A percentile compares a stretch with the other conserved stretches of the same genome.
These are phyloP conservation scores for Amphirosellinia nigrospora DNA, from an alignment of 495 filamentous ascomycete genomes.

Conservation along the genomic window DNA sequence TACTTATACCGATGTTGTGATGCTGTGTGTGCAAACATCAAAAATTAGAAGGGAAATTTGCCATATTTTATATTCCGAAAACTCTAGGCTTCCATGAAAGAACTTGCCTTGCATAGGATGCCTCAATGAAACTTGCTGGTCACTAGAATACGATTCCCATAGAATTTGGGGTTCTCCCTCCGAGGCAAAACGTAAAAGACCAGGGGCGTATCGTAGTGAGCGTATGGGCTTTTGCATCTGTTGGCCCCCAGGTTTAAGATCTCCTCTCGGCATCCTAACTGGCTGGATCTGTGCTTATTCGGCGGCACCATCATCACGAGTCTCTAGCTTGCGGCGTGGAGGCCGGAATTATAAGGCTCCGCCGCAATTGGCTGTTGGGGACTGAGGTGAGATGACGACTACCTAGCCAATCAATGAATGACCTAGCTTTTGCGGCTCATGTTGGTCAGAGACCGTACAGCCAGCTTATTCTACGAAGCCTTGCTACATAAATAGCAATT, in stretches of 20 bases:
- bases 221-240: not conserved
- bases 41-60: not conserved
- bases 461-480: not conserved
- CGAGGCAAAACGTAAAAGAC: not conserved
- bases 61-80: not conserved
- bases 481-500: constrained; percentile 2
- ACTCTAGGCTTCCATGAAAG: not conserved
- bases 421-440: not conserved
- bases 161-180: not conserved
- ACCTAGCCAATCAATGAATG: not conserved
- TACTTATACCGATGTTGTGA: not conserved
- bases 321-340: not conserved
- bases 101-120: not conserved
- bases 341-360: constrained; percentile 18
- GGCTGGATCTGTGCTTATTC: not conserved
- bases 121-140: too few species aligned
- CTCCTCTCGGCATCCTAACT: not conserved
- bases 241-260: not conserved
- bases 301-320: not conserved
- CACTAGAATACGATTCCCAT: not conserved
- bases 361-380: constrained; percentile 28
- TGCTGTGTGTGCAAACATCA: not conserved
- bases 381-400: constrained; percentile 19
- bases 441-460: not conserved
- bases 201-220: not conserved